Conservation (phyloP, 805 yeast species). For the Yueomyces sp. region DNA sequence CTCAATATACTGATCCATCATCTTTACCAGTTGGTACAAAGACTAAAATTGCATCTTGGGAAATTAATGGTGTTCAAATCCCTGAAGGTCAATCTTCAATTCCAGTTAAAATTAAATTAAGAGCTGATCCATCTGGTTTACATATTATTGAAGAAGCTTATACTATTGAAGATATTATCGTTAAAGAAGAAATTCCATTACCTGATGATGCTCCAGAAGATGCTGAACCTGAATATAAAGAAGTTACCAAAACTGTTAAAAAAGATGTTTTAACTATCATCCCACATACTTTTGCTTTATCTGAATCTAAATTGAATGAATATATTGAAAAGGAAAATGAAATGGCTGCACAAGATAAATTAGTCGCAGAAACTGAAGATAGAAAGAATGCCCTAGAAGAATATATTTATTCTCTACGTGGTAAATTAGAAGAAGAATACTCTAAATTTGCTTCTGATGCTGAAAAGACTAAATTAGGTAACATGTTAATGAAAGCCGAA, state of each 20-base stretch:
- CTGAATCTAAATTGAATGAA: slow-evolving; percentile 39
- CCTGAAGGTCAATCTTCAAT: slow-evolving; percentile 61
- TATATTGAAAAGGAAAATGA: slow-evolving; percentile 70
- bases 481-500: slow-evolving; percentile 70
- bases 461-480: slow-evolving; percentile 70
- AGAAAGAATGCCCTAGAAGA: slow-evolving; percentile 96
- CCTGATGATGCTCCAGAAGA: slow-evolving; percentile 35
- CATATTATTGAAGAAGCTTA: slow-evolving; percentile 86
- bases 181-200: slow-evolving; percentile 69
- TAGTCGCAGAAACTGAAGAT: slow-evolving; percentile 97
- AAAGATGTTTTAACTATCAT: slow-evolving; percentile 59
- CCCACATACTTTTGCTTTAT: slow-evolving; percentile 47
- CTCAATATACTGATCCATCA: slow-evolving; percentile 64
- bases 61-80: slow-evolving; percentile 66
- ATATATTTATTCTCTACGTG: slow-evolving; percentile 93
- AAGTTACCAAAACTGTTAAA: slow-evolving; percentile 86
- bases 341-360: slow-evolving; percentile 79
- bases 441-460: slow-evolving; percentile 75
- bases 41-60: slow-evolving; percentile 68
- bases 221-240: slow-evolving; percentile 72
- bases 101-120: slow-evolving; percentile 80
- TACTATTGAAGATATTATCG: slow-evolving; percentile 80
- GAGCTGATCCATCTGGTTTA: slow-evolving; percentile 93
- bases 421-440: slow-evolving; percentile 86
- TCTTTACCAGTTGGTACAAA: slow-evolving; percentile 59